phyloP scores from a whole-genome alignment of 768 basidiomycete genomes.

The Ramaria rubella region DNA sequence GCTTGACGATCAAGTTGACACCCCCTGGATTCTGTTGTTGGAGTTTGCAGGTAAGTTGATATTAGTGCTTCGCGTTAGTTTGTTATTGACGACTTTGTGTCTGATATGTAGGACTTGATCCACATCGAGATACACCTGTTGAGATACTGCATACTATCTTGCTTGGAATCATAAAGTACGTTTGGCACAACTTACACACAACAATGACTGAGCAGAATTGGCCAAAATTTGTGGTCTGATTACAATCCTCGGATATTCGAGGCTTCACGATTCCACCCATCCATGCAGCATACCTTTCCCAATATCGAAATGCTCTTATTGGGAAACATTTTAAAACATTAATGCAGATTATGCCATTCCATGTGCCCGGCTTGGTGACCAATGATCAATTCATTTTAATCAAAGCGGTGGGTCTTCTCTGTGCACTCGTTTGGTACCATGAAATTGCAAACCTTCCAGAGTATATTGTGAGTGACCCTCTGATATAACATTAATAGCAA shows the following conservation, averaged over 20 bases:
- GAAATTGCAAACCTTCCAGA: conserved; percentile 32
- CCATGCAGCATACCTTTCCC: conserved; percentile 26
- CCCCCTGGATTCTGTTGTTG: too few species aligned
- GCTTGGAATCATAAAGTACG: too few species aligned
- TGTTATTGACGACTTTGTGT: too few species aligned
- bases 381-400: conserved; percentile 22
- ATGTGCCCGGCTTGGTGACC: conserved; percentile 30
- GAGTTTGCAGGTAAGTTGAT: too few species aligned
- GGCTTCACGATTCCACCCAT: conserved; percentile 25
- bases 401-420: conserved; percentile 27
- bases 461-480: conserved; percentile 31
- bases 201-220: background rate
- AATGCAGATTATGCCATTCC: conserved; percentile 11
- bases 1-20: too few species aligned
- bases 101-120: too few species aligned
- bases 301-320: too few species aligned
- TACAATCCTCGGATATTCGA: background rate
- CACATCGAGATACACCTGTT: background rate
- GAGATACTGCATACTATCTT: too few species aligned
- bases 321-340: conserved; percentile 29
- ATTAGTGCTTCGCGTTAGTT: too few species aligned
- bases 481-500: background rate
- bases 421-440: conserved; percentile 36
- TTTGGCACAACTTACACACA: too few species aligned
- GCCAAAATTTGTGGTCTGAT: background rate